phyloP scores from a whole-genome alignment of 2,329 filamentous ascomycete genomes.

The Calonectria leucothoes region DNA sequence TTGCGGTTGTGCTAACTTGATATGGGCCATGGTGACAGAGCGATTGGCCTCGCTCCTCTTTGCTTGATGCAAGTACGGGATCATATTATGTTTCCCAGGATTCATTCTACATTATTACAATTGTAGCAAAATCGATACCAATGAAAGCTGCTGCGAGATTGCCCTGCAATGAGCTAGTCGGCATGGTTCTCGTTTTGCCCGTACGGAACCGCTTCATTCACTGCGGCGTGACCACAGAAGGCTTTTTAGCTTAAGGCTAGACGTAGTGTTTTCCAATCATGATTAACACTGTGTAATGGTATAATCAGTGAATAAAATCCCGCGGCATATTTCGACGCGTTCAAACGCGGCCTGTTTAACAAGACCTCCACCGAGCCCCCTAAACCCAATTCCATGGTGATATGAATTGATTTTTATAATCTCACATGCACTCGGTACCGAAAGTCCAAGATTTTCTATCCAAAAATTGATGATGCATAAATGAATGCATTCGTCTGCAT shows the following conservation, averaged over 20 bases:
- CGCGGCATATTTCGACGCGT: not conserved
- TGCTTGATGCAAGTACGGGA: not conserved
- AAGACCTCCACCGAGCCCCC: too few relatives aligned
- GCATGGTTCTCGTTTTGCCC: not conserved
- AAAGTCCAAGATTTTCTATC: too few relatives aligned
- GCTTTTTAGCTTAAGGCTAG: not conserved
- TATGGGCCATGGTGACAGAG: not conserved
- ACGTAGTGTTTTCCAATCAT: not conserved
- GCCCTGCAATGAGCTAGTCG: not conserved
- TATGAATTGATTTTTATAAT: not conserved
- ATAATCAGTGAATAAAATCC: not conserved
- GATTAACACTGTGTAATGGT: not conserved
- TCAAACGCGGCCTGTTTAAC: too few relatives aligned
- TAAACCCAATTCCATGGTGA: too few relatives aligned
- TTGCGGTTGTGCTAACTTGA: not conserved
- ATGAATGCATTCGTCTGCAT: too few relatives aligned
- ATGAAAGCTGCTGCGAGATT: too few relatives aligned
- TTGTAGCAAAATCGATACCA: not conserved
- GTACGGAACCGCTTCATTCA: fast-evolving
- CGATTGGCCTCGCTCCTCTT: not conserved
- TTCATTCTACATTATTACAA: not conserved
- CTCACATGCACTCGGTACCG: not conserved
- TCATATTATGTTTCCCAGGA: not conserved
- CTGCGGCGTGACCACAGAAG: not conserved
- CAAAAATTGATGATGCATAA: too few relatives aligned